A percentile compares a stretch with the other conserved stretches of the same genome.
phyloP scores from a whole-genome alignment of 768 basidiomycete species.

The Cytidiella melzeri region DNA sequence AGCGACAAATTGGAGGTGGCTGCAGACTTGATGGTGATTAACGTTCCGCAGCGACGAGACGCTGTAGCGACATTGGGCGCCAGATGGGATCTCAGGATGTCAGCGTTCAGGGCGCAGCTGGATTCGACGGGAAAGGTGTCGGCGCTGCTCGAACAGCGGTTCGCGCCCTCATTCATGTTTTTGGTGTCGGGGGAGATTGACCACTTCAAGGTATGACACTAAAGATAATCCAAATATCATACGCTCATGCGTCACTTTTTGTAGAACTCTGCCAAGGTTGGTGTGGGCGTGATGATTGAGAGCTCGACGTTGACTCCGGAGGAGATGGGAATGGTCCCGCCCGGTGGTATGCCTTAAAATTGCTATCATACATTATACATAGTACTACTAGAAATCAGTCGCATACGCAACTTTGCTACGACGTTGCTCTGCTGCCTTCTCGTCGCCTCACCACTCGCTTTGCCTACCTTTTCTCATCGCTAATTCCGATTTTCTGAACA shows the following conservation, averaged over 20 bases:
- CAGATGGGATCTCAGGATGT: constrained; percentile 92
- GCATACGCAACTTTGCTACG: neutral
- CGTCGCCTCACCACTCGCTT: neutral
- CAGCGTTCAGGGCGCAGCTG: constrained; percentile 90
- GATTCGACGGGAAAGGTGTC: constrained; percentile 95
- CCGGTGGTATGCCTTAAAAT: neutral
- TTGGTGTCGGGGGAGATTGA: constrained; percentile 95
- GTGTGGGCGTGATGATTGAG: constrained; percentile 98
- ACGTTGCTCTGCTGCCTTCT: neutral
- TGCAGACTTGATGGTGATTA: constrained; percentile 82
- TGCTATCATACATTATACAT: neutral
- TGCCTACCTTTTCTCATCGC: too few relatives aligned
- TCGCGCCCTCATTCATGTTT: constrained; percentile 93
- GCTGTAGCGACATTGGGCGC: constrained; percentile 92
- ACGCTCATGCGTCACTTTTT: constrained; percentile 1
- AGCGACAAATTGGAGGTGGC: constrained; percentile 97
- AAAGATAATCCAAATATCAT: neutral
- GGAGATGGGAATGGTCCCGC: constrained; percentile 53
- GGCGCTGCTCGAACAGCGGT: constrained; percentile 90
- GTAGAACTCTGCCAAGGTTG: constrained; percentile 90
- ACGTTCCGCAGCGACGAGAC: constrained; percentile 75
- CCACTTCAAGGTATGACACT: constrained; percentile 88
- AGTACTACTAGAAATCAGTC: neutral
- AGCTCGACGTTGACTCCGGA: constrained; percentile 73
- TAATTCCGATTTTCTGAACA: too few relatives aligned